These are phyloP conservation scores for Xanthoconium purpureum DNA, from an alignment of 768 basidiomycete genomes.

Conservation along the genomic window DNA sequence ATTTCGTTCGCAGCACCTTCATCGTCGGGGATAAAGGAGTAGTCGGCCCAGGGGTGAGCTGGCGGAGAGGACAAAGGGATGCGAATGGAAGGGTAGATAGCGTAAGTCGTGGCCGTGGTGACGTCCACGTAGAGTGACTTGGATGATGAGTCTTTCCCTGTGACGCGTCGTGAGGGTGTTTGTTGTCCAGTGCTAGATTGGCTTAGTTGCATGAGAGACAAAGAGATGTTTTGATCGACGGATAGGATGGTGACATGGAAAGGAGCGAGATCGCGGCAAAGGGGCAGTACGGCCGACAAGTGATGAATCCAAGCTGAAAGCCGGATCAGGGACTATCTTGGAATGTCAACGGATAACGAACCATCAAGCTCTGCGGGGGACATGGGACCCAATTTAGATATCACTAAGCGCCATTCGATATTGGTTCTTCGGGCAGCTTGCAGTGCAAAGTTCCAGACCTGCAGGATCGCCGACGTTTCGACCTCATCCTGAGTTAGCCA, in stretches of 20 bases:
- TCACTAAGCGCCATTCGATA: conserved; percentile 77
- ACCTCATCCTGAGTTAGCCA: conserved; percentile 57
- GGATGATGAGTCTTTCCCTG: conserved; percentile 30
- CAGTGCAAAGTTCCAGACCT: conserved; percentile 69
- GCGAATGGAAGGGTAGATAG: conserved; percentile 41
- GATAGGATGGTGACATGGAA: conserved; percentile 60
- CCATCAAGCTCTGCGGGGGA: conserved; percentile 59
- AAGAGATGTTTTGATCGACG: conserved; percentile 56
- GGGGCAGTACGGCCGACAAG: conserved; percentile 40
- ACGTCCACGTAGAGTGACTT: conserved; percentile 34
- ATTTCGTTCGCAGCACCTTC: conserved; percentile 28
- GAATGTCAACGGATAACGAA: conserved; percentile 33
- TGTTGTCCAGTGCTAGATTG: conserved; percentile 18
- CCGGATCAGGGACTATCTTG: conserved; percentile 3
- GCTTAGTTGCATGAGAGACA: conserved; percentile 49
- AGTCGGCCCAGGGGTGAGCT: conserved; percentile 22
- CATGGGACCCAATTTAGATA: conserved; percentile 68
- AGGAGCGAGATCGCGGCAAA: conserved; percentile 42
- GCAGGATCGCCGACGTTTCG: conserved; percentile 48
- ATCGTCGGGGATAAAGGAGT: conserved; percentile 34
- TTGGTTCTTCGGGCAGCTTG: conserved; percentile 61
- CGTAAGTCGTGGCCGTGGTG: conserved; percentile 45
- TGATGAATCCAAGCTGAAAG: conserved; percentile 63
- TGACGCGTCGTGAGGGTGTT: conserved; percentile 26
- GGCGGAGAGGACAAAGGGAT: conserved; percentile 44